Evolutionary conservation across 2,329 filamentous ascomycete species (phyloP).

Genomic region (Colletotrichum trifolii): DNA sequence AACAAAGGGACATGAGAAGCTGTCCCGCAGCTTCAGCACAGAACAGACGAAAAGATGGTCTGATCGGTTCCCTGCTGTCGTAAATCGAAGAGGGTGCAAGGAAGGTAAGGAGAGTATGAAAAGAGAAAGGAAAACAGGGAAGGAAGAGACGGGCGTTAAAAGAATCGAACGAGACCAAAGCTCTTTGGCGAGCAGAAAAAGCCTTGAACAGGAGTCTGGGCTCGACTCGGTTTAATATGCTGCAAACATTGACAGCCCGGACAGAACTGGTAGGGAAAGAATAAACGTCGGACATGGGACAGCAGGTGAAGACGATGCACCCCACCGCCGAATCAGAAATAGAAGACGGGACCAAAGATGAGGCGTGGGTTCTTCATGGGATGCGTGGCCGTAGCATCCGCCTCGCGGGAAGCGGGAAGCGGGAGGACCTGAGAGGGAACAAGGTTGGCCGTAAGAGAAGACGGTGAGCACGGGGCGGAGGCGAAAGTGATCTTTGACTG

Average conservation of each 20-base stretch:
- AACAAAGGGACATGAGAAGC: constrained; percentile 44
- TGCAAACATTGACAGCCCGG: constrained; percentile 39
- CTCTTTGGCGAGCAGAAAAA: constrained; percentile 28
- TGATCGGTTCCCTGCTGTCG: constrained; percentile 29
- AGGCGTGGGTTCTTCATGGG: constrained; percentile 39
- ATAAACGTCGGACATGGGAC: constrained; percentile 36
- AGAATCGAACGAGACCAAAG: constrained; percentile 33
- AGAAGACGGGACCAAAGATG: constrained; percentile 32
- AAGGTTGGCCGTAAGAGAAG: constrained; percentile 20
- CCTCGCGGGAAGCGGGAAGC: constrained; percentile 33
- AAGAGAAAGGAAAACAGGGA: constrained; percentile 39
- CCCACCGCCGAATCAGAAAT: constrained; percentile 31
- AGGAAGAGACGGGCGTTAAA: constrained; percentile 40
- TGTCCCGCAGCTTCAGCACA: constrained; percentile 50
- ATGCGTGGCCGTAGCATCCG: constrained; percentile 40
- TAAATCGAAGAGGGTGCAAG: constrained; percentile 33
- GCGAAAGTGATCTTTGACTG: neutral
- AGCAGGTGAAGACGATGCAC: constrained; percentile 15
- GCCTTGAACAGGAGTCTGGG: constrained; percentile 38
- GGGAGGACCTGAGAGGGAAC: constrained; percentile 31
- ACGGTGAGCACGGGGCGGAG: constrained; percentile 19
- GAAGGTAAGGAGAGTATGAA: constrained; percentile 37
- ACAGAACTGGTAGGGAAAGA: constrained; percentile 38
- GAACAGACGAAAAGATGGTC: constrained; percentile 34
- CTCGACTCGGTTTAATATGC: constrained; percentile 46